Conservation (phyloP, 2,329 filamentous ascomycete species). For the Chlorencoelia australis region DNA sequence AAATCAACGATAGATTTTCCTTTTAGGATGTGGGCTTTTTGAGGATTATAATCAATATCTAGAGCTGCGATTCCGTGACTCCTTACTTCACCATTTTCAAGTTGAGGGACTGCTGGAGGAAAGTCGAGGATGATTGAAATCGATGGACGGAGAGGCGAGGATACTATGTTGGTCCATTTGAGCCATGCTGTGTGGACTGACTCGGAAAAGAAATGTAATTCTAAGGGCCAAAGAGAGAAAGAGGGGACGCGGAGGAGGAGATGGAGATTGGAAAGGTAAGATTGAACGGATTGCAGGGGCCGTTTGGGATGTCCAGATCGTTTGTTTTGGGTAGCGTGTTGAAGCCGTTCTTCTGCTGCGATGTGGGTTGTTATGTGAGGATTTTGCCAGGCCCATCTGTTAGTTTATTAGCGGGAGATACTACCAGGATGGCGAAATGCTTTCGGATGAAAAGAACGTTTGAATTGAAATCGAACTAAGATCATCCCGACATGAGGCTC, state of each 20-base stretch:
- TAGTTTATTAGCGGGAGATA: too few species aligned
- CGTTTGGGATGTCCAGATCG: constrained; percentile 44
- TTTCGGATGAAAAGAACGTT: too few species aligned
- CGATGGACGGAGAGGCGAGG: constrained; percentile 16
- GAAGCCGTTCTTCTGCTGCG: constrained; percentile 49
- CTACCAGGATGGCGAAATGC: too few species aligned
- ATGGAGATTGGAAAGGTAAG: constrained; percentile 71
- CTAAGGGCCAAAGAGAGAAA: constrained; percentile 75
- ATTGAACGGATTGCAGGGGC: constrained; percentile 50
- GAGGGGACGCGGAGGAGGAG: constrained; percentile 68
- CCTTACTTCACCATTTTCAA: constrained; percentile 1
- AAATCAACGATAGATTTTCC: constrained; percentile 43
- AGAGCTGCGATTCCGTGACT: constrained; percentile 41
- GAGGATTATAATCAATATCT: constrained; percentile 42
- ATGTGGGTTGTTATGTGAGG: constrained; percentile 75
- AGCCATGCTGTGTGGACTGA: constrained; percentile 65
- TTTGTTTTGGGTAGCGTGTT: constrained; percentile 40
- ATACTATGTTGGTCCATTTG: too few species aligned
- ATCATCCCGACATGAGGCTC: too few species aligned
- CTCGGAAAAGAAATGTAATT: constrained; percentile 64
- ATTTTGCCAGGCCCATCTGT: constrained; percentile 86
- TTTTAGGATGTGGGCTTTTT: constrained; percentile 46
- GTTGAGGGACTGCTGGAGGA: constrained; percentile 1
- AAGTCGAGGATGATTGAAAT: constrained; percentile 21
- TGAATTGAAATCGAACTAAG: too few species aligned